A percentile compares a stretch with the other conserved stretches of the same genome.
phyloP scores from a whole-genome alignment of 2,329 filamentous ascomycete genomes.

The Hypoxylon sp. region DNA sequence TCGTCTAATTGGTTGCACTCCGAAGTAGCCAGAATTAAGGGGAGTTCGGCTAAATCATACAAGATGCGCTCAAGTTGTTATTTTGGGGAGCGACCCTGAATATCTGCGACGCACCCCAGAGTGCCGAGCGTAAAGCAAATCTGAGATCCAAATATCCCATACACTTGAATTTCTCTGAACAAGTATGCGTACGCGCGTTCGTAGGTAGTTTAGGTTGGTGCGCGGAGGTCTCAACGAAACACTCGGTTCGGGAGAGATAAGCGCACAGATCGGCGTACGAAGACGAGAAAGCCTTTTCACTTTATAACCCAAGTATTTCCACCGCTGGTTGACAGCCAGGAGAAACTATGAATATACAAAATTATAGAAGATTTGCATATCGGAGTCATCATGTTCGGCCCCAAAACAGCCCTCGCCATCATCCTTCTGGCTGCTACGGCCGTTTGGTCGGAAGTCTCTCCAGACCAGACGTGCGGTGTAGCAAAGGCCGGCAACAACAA shows the following conservation, averaged over 20 bases:
- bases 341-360: neutral
- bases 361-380: neutral
- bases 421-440: constrained; percentile 40
- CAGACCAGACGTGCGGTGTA: constrained; percentile 53
- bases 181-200: constrained; percentile 34
- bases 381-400: constrained; percentile 31
- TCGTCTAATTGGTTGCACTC: constrained; percentile 34
- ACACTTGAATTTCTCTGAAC: constrained; percentile 26
- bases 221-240: constrained; percentile 25
- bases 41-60: constrained; percentile 41
- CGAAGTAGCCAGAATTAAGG: constrained; percentile 37
- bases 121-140: constrained; percentile 20
- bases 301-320: neutral
- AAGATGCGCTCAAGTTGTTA: constrained; percentile 16
- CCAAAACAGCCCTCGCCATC: constrained; percentile 25
- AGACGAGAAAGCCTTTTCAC: neutral
- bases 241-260: constrained; percentile 7
- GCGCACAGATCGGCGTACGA: constrained; percentile 10
- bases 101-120: constrained; percentile 36
- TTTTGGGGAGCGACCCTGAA: constrained; percentile 31
- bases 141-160: constrained; percentile 26
- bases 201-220: constrained; percentile 1
- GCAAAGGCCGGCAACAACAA: constrained; percentile 46
- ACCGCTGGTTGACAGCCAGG: neutral
- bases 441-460: constrained; percentile 50